phyloP scores from a whole-genome alignment of 75 land plant species.

The Sequoiadendron giganteum region DNA sequence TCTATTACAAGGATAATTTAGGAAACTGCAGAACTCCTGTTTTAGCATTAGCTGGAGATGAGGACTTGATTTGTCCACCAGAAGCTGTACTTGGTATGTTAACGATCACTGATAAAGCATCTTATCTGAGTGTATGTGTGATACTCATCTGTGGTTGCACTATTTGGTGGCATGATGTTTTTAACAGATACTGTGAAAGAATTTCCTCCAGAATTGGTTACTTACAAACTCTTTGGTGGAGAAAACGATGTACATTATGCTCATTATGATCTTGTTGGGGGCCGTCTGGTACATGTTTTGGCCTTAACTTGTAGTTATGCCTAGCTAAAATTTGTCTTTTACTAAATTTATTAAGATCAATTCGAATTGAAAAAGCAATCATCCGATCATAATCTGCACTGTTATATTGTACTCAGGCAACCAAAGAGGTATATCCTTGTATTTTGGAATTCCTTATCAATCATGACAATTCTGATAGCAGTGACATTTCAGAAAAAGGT shows the following conservation, averaged over 20 bases:
- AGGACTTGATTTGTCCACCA: slow-evolving; percentile 95
- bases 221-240: slow-evolving; percentile 85
- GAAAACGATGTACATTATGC: slow-evolving; percentile 80
- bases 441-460: slow-evolving; percentile 48
- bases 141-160: not conserved
- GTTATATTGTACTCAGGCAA: slow-evolving; percentile 47
- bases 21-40: slow-evolving; percentile 66
- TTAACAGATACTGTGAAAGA: slow-evolving; percentile 75
- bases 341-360: not conserved
- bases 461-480: slow-evolving; percentile 27
- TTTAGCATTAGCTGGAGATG: slow-evolving; percentile 90
- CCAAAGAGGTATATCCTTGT: slow-evolving; percentile 62
- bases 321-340: not conserved
- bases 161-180: not conserved
- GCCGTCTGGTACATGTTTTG: slow-evolving; percentile 54
- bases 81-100: slow-evolving; percentile 87
- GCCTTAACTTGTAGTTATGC: not conserved
- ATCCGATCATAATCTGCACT: not conserved
- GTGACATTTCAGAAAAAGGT: not conserved
- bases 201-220: slow-evolving; percentile 63
- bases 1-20: slow-evolving; percentile 76
- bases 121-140: not conserved
- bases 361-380: not conserved
- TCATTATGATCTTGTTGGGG: slow-evolving; percentile 95
- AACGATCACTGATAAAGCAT: not conserved